A percentile compares a stretch with the other conserved stretches of the same genome.
These are phyloP conservation scores for Neurospora africana DNA, from an alignment of 495 filamentous ascomycete genomes.

Conservation along the genomic window DNA sequence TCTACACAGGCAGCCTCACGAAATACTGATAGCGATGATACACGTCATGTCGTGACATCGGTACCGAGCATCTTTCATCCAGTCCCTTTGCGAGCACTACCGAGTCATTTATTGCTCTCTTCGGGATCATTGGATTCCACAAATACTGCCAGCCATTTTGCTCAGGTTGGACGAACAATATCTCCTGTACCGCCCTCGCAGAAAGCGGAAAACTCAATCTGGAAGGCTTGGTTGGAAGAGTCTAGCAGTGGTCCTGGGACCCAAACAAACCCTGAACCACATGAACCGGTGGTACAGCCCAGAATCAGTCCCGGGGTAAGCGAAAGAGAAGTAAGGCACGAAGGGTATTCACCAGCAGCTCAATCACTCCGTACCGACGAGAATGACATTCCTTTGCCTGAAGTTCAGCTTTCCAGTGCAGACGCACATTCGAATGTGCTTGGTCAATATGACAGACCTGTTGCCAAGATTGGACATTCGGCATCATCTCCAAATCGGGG, in stretches of 20 bases:
- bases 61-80: conserved; percentile 6
- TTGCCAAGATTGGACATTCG: not conserved
- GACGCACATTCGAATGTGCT: not conserved
- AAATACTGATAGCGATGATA: not conserved
- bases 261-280: not conserved
- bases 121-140: conserved; percentile 6
- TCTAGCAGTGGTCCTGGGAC: conserved; percentile 3
- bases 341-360: not conserved
- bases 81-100: conserved; percentile 7
- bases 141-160: conserved; percentile 13
- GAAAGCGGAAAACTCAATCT: conserved; percentile 10
- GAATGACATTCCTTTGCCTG: not conserved
- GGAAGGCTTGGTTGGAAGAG: conserved; percentile 13
- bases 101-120: not conserved
- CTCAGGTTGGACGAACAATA: conserved; percentile 11
- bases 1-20: not conserved
- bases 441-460: not conserved
- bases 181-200: conserved; percentile 13
- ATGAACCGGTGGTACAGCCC: not conserved
- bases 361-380: not conserved
- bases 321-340: not conserved
- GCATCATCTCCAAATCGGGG: not conserved
- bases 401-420: not conserved
- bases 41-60: conserved; percentile 6
- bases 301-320: conserved; percentile 20